Evolutionary conservation across 2,329 filamentous ascomycete genomes (phyloP).

Genomic region (Phyllosticta paracitricarpa): DNA sequence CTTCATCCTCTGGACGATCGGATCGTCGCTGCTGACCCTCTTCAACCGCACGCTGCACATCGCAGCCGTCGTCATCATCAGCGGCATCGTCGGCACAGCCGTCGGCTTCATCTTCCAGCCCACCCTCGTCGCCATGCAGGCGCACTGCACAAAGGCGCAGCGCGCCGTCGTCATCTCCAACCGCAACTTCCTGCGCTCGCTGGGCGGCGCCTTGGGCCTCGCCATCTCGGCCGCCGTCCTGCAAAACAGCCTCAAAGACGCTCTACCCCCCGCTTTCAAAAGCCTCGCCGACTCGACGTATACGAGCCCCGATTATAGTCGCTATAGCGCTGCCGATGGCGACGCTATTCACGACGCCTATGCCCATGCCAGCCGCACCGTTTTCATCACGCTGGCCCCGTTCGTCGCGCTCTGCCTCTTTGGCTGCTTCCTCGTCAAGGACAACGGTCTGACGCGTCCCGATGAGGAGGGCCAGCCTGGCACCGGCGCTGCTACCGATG

Average conservation of each 20-base stretch:
- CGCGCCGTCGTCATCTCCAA: slow-evolving; percentile 53
- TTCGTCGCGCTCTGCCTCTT: slow-evolving; percentile 9
- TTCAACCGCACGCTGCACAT: slow-evolving; percentile 34
- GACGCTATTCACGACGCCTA: slow-evolving; percentile 9
- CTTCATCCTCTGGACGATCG: slow-evolving; percentile 40
- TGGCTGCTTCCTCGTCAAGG: slow-evolving; percentile 10
- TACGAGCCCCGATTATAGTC: slow-evolving; percentile 1
- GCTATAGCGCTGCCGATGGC: neutral
- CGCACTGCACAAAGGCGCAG: slow-evolving; percentile 40
- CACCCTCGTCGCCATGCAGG: slow-evolving; percentile 48
- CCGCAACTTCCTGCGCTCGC: slow-evolving; percentile 52
- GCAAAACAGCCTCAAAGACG: slow-evolving; percentile 24
- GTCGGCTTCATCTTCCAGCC: slow-evolving; percentile 46
- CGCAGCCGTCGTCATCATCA: slow-evolving; percentile 42
- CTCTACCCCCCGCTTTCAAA: slow-evolving; percentile 9
- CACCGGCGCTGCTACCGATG: neutral
- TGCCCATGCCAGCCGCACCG: slow-evolving; percentile 8
- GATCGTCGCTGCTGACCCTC: slow-evolving; percentile 42
- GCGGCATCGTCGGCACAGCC: slow-evolving; percentile 34
- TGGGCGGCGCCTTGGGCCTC: slow-evolving; percentile 49
- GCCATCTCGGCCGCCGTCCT: slow-evolving; percentile 44
- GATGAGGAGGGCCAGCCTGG: slow-evolving; percentile 5
- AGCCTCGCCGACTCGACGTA: slow-evolving; percentile 5
- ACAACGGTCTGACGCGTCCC: slow-evolving; percentile 4
- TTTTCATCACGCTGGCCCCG: slow-evolving; percentile 10